Conservation (phyloP, 106 monocot genomes). For the Dendrobium chrysotoxum region DNA sequence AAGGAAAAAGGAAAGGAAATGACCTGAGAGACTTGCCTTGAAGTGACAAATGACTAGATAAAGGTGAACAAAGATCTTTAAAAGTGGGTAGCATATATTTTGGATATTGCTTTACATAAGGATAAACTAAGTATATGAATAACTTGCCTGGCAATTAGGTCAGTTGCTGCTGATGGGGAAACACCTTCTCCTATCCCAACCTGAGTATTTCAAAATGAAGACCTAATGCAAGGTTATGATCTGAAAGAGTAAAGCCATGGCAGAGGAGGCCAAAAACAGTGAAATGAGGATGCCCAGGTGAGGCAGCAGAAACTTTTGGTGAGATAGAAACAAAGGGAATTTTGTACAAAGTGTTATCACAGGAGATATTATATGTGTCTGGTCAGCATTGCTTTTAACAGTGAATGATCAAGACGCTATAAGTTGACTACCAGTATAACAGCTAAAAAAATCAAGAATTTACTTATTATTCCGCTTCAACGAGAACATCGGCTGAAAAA, state of each 20-base stretch:
- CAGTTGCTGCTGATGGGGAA: constrained; percentile 97
- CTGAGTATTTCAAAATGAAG: constrained; percentile 39
- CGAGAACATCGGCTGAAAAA: neutral
- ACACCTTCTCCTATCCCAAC: constrained; percentile 99
- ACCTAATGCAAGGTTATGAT: neutral
- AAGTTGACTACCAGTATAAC: neutral
- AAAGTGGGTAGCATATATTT: neutral
- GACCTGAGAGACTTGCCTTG: neutral
- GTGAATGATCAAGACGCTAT: neutral
- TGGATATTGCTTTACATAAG: no score
- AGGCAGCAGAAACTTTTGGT: no score
- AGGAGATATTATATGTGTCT: neutral
- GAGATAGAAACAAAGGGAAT: no score
- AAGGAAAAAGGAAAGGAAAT: neutral
- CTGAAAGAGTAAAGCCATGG: neutral
- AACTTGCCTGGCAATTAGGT: constrained; percentile 89
- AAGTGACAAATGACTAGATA: neutral
- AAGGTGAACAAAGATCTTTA: neutral
- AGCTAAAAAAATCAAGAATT: neutral
- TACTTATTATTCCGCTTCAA: neutral
- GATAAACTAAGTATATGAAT: neutral
- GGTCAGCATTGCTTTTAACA: neutral
- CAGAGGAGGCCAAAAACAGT: neutral
- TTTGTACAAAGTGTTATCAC: no score
- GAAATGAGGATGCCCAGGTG: neutral